Evolutionary conservation across 2,329 filamentous ascomycete genomes (phyloP).

Genomic region (Neocucurbitaria cava): DNA sequence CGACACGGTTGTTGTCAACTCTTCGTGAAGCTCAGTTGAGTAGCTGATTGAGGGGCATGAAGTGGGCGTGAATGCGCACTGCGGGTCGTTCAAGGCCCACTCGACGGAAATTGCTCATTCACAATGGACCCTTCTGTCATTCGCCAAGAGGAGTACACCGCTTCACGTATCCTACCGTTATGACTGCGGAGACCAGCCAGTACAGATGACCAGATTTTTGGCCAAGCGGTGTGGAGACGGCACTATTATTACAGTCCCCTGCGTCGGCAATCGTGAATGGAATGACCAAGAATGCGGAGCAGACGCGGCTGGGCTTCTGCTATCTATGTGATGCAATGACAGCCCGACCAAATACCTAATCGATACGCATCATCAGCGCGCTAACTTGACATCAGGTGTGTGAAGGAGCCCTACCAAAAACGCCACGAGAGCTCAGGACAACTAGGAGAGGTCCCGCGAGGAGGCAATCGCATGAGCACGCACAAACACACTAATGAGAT

Average conservation of each 20-base stretch:
- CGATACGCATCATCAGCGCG: conserved; percentile 25
- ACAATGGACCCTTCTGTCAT: conserved; percentile 21
- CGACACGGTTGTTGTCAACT: conserved; percentile 8
- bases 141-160: conserved; percentile 27
- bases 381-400: conserved; percentile 16
- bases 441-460: conserved; percentile 15
- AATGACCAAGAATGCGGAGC: conserved; percentile 9
- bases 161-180: conserved; percentile 33
- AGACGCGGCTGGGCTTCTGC: conserved; percentile 11
- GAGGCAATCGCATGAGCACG: conserved; percentile 29
- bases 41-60: conserved; percentile 10
- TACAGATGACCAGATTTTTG: conserved; percentile 1
- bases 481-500: conserved; percentile 42
- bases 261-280: conserved; percentile 19
- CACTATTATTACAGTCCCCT: conserved; percentile 8
- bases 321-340: conserved; percentile 31
- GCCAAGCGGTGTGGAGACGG: conserved; percentile 2
- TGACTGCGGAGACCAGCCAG: conserved; percentile 10
- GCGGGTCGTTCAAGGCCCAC: not conserved
- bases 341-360: conserved; percentile 19
- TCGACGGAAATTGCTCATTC: conserved; percentile 26
- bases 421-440: conserved; percentile 35
- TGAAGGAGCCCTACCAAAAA: conserved; percentile 26
- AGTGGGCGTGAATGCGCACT: conserved; percentile 25
- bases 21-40: conserved; percentile 12